Base-by-base conservation (phyloP, 164 flowering plant species). In the Umbilicus rupestris region DNA sequence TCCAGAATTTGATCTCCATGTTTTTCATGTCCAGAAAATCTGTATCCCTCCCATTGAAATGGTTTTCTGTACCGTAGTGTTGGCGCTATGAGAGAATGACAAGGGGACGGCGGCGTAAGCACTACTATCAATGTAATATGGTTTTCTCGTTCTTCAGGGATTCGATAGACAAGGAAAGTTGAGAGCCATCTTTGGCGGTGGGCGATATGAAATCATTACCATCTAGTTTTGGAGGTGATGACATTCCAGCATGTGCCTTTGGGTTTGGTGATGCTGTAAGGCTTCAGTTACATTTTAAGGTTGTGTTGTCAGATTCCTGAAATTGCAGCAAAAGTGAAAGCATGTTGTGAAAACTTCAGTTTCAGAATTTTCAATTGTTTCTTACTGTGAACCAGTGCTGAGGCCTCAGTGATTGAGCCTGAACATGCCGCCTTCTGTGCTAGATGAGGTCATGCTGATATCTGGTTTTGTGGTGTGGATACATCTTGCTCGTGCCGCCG, bases 101-200 rank as follows among this genome's bases (percentile, higher is more conserved):
- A 42, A 83, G 96, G 76, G 97, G 98, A 35, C 77, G 98, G 17
- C 91, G 96, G 41, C 90, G 97, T 35, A 96, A 94, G 77, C 98
- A 94, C 72, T 91, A 94, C 72, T 91, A 94, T 70, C 98, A 94
- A 57, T 94, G 98, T 97, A 94, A 94, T 77, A 94, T 94, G 98
- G 98, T n/a, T n/a, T n/a, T n/a, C 41, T 7, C n/a, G 42, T 66
- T 64, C 22, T 37, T 19, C 71, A 90, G 96, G 96, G 94, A 49
- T 93, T 93, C 79, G 97, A 90, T 68, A 82, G 94, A 70, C 81
- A 76, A 77, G 87, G 96, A 60, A 90, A 86, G 75, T 72, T 90
- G 69, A 77, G 98, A 68, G 97, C 98, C 22, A 87, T 90, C 63
- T 90, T 96, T 78, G 98, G 98, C 42, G 98, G 98, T 71, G 98